Percentiles rank a stretch among this genome's conserved stretches.
phyloP scores from a whole-genome alignment of 1,284 basidiomycete species.

The Fomitopsis betulina region DNA sequence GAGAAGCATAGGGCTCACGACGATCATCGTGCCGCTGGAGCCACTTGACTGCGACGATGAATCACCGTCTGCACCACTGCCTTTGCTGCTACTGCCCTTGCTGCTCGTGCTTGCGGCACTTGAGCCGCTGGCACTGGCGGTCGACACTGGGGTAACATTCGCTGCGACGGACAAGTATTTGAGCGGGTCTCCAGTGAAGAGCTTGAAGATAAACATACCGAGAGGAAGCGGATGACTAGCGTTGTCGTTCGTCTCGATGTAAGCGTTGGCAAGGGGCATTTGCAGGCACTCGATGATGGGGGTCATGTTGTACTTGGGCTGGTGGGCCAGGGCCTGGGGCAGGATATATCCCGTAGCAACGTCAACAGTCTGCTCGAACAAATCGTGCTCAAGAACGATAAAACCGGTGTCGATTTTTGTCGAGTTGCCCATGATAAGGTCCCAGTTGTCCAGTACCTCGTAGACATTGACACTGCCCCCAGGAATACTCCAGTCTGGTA shows the following conservation, averaged over 20 bases:
- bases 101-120: neutral
- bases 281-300: slow-evolving; percentile 69
- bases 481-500: slow-evolving; percentile 76
- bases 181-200: neutral
- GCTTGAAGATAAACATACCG: slow-evolving; percentile 25
- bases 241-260: slow-evolving; percentile 68
- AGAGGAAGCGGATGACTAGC: slow-evolving; percentile 44
- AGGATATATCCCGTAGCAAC: slow-evolving; percentile 70
- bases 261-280: slow-evolving; percentile 51
- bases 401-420: slow-evolving; percentile 50
- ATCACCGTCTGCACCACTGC: neutral
- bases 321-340: slow-evolving; percentile 58
- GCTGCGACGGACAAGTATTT: neutral
- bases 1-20: slow-evolving; percentile 1
- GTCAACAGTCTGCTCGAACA: slow-evolving; percentile 65
- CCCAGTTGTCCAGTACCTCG: slow-evolving; percentile 61
- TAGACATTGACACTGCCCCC: slow-evolving; percentile 55
- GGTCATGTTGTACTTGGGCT: slow-evolving; percentile 55
- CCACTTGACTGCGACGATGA: slow-evolving; percentile 1
- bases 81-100: neutral
- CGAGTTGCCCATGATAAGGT: slow-evolving; percentile 54
- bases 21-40: neutral
- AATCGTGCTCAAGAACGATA: slow-evolving; percentile 74
- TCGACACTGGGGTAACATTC: neutral
- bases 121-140: neutral